phyloP scores from a whole-genome alignment of 371 early-diverging fungal species.

The Mucor saturninus region DNA sequence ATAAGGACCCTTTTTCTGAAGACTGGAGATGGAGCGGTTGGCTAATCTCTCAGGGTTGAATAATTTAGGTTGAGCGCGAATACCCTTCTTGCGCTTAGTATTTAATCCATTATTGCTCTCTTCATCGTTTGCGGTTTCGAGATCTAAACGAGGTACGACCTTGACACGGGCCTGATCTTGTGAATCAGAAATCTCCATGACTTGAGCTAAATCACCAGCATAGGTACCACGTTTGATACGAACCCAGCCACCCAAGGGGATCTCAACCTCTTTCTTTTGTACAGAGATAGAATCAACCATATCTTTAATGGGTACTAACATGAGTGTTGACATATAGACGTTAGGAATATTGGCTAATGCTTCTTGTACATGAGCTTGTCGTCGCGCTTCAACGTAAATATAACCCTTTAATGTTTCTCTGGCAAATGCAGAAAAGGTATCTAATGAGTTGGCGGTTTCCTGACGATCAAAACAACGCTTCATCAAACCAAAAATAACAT shows the following conservation, averaged over 20 bases:
- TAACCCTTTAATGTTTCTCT: conserved; percentile 94
- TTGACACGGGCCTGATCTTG: conserved; percentile 83
- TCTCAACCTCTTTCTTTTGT: conserved; percentile 67
- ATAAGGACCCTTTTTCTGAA: conserved; percentile 63
- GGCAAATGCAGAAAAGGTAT: conserved; percentile 83
- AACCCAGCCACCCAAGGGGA: conserved; percentile 89
- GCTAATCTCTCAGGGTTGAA: conserved; percentile 75
- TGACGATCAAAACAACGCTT: conserved; percentile 76
- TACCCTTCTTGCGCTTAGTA: conserved; percentile 60
- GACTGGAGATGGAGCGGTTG: conserved; percentile 50
- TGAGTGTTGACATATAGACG: conserved; percentile 75
- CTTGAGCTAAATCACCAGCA: conserved; percentile 94
- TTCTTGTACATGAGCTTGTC: conserved; percentile 83
- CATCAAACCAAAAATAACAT: conserved; percentile 83
- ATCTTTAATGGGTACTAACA: conserved; percentile 93
- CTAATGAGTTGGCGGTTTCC: conserved; percentile 62
- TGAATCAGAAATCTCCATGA: conserved; percentile 80
- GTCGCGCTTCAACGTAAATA: conserved; percentile 94
- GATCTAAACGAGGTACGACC: conserved; percentile 89
- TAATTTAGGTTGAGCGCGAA: conserved; percentile 69
- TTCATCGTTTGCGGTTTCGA: conserved; percentile 36
- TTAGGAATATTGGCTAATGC: conserved; percentile 77
- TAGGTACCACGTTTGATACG: conserved; percentile 96
- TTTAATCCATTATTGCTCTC: conserved; percentile 33
- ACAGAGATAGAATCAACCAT: conserved; percentile 94